A percentile compares a stretch with the other conserved stretches of the same genome.
These are phyloP conservation scores for Rhizoclosmatium sp. DNA, from an alignment of 192 early-diverging fungal species.

Conservation along the genomic window DNA sequence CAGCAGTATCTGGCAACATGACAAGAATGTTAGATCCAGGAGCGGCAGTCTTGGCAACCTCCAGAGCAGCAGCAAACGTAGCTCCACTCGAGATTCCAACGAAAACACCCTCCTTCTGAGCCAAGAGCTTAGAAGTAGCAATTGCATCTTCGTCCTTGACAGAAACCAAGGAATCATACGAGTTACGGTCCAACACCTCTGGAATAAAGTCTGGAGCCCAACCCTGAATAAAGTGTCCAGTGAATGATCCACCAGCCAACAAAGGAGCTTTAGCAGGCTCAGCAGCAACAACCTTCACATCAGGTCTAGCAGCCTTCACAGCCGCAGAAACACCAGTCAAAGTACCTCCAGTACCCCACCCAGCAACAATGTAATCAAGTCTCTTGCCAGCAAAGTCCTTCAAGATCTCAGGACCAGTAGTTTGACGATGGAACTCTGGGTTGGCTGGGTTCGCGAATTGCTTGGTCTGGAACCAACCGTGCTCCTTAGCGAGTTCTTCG, in stretches of 20 bases:
- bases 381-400: constrained; percentile 44
- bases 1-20: constrained; percentile 49
- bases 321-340: constrained; percentile 43
- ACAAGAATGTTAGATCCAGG: constrained; percentile 36
- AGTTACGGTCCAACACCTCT: constrained; percentile 31
- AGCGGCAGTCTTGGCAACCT: constrained; percentile 40
- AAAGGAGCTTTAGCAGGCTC: constrained; percentile 44
- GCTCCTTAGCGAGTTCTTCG: constrained; percentile 43
- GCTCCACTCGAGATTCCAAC: constrained; percentile 43
- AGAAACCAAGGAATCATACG: constrained; percentile 19
- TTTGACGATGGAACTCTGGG: constrained; percentile 52
- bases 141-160: constrained; percentile 44
- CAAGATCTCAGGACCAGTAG: constrained; percentile 53
- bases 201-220: constrained; percentile 51
- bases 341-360: constrained; percentile 51
- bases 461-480: constrained; percentile 51
- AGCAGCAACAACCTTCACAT: constrained; percentile 41
- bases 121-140: constrained; percentile 37
- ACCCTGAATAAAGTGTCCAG: constrained; percentile 47
- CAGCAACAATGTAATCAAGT: constrained; percentile 51
- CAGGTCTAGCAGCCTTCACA: constrained; percentile 39
- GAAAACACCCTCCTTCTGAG: constrained; percentile 49
- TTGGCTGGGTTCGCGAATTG: constrained; percentile 57
- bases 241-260: constrained; percentile 25
- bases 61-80: constrained; percentile 39